Conservation (phyloP, 2,329 filamentous ascomycete genomes). For the Apiospora hydei region DNA sequence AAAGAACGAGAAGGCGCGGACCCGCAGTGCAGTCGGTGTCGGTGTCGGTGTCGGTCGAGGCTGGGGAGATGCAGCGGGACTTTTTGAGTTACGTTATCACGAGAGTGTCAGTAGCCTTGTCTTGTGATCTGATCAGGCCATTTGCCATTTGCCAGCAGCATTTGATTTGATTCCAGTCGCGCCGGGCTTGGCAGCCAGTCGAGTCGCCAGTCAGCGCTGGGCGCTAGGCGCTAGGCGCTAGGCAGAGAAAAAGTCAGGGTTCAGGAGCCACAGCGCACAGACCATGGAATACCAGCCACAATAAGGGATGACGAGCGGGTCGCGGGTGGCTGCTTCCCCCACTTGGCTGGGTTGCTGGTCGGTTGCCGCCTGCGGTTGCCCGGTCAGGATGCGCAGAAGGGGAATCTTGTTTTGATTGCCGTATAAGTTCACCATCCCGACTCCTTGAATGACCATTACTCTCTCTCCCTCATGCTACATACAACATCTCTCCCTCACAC, state of each 20-base stretch:
- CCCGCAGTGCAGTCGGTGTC: neutral
- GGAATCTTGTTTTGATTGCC: constrained; percentile 8
- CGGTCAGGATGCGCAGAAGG: neutral
- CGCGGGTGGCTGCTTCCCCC: neutral
- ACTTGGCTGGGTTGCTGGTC: neutral
- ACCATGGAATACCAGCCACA: neutral
- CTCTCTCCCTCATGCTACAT: neutral
- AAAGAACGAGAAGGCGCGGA: neutral
- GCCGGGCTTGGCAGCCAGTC: neutral
- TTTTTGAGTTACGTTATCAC: constrained; percentile 20
- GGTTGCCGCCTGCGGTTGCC: constrained; percentile 5
- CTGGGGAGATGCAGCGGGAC: neutral
- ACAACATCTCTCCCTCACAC: constrained; percentile 3
- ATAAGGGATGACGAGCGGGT: neutral
- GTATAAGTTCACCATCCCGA: neutral
- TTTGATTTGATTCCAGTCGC: neutral
- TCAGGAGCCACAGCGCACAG: neutral
- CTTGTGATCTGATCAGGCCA: constrained; percentile 16
- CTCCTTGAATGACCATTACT: neutral
- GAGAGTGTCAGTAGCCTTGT: constrained; percentile 8
- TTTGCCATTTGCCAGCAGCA: neutral
- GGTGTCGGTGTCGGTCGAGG: neutral
- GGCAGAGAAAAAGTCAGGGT: neutral
- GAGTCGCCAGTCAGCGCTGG: neutral
- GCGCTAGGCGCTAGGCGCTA: neutral